Evolutionary conservation across 2,329 filamentous ascomycete genomes (phyloP), one percentile per base, ranked within the genome.

Genomic region (Calonectria naviculata): DNA sequence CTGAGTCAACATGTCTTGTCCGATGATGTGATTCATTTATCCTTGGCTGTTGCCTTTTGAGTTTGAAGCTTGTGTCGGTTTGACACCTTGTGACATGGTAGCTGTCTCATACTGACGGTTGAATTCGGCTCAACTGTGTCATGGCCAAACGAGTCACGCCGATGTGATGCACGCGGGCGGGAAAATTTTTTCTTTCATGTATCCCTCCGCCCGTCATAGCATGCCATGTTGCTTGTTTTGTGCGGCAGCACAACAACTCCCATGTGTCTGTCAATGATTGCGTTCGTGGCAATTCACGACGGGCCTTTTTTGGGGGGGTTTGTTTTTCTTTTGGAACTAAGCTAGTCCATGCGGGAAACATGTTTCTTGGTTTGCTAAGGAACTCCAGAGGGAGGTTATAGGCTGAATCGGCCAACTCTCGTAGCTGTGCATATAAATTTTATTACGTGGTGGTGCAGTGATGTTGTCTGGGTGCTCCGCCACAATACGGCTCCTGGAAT

Each of bases 121-220:
- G 21, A 62, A 12, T 31, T 64, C 56, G 60, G 63, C 56, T 71
- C 38, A 68, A 38, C 62, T 26, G 42, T 41, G 4, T 64, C 58
- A 63, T 67, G 17, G 46, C 65, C 65, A 24, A 36, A 60, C 49
- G 47, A 64, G 67, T 75, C 70, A 66, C 69, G 67, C 60, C 56
- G 52, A 24, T 15, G 26, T 21, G 54, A 46, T 52, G 60, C 36
- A 41, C 36, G 52, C 31, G 52, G 52, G 36, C 36, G 13, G 61
- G 58, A 49, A 41, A 52, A 64, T 31, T 54, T 46, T 28, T 15
- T 44, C 21, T 42, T n/a, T 24, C 26, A 13, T 52, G 8, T 21
- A 26, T 26, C 31, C 7, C 34, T 38, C 52, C 17, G 21, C 34
- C 52, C 31, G n/a, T 38, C 52, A 17, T 19, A 26, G 38, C 52